Percentiles rank a stretch among this genome's conserved stretches.
phyloP scores from a whole-genome alignment of 805 yeast species.

The Candida hispaniensis region DNA sequence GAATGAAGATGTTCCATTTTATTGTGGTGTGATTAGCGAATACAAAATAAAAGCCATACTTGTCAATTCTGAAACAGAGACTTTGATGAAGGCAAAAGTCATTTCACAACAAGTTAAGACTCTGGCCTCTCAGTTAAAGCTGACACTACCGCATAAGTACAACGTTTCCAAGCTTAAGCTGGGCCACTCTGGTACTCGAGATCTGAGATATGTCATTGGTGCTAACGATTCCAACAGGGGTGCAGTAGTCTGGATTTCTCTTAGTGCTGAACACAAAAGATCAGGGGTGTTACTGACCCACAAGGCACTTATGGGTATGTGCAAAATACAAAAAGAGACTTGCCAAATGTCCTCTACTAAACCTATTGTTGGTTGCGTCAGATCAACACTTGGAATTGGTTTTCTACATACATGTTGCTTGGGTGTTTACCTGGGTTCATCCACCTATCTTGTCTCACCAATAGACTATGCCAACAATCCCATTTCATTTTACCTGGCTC shows the following conservation, averaged over 20 bases:
- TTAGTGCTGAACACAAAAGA: constrained; percentile 61
- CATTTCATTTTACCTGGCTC: constrained; percentile 51
- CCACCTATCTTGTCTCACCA: constrained; percentile 73
- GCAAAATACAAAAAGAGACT: constrained; percentile 86
- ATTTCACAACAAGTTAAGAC: constrained; percentile 49
- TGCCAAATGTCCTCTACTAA: constrained; percentile 65
- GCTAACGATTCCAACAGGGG: constrained; percentile 32
- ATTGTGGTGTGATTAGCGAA: constrained; percentile 55
- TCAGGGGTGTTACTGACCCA: constrained; percentile 49
- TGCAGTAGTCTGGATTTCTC: constrained; percentile 56
- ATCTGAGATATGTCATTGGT: constrained; percentile 4
- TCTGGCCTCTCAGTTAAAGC: constrained; percentile 26
- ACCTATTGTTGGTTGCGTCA: constrained; percentile 75
- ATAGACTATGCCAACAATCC: constrained; percentile 70
- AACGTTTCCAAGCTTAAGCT: constrained; percentile 53
- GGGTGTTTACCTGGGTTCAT: constrained; percentile 78
- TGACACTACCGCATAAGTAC: constrained; percentile 41
- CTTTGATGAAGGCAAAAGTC: constrained; percentile 55
- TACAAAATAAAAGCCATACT: constrained; percentile 62
- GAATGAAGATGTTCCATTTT: constrained; percentile 62
- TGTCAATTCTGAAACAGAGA: constrained; percentile 67
- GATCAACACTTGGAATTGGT: constrained; percentile 78
- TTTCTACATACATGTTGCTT: constrained; percentile 73
- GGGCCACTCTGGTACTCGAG: constrained; percentile 23
- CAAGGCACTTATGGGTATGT: constrained; percentile 56